These are phyloP conservation scores for Hyphopichia buzzinii DNA, from an alignment of 1,139 yeast species.

Conservation along the genomic window DNA sequence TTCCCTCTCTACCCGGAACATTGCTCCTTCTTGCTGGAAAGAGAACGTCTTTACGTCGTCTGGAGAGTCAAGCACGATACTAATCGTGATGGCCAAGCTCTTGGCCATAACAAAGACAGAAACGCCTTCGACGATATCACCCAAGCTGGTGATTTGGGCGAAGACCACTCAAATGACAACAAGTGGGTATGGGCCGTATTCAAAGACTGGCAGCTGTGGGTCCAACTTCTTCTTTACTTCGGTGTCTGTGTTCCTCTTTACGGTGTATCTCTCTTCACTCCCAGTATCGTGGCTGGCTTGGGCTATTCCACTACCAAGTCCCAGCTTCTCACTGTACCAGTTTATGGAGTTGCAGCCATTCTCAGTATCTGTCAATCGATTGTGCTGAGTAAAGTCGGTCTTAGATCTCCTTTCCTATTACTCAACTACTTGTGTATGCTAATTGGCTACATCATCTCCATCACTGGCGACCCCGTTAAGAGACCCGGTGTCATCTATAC, in stretches of 20 bases:
- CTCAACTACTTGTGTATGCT: conserved; percentile 21
- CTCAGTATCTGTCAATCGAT: conserved; percentile 25
- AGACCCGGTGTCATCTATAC: conserved; percentile 24
- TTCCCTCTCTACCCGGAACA: conserved; percentile 17
- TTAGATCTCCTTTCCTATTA: conserved; percentile 30
- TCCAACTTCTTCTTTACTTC: conserved; percentile 12
- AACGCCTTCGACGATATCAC: not conserved
- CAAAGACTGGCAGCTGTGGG: conserved; percentile 24
- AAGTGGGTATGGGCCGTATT: conserved; percentile 21
- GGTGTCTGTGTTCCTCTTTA: conserved; percentile 12
- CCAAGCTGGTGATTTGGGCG: conserved; percentile 5
- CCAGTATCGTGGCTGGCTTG: conserved; percentile 23
- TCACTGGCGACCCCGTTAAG: conserved; percentile 14
- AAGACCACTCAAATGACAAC: conserved; percentile 13
- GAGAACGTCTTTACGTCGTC: conserved; percentile 10
- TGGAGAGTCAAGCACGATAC: conserved; percentile 10
- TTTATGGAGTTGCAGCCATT: conserved; percentile 30
- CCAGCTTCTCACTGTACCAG: conserved; percentile 33
- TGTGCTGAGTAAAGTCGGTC: conserved; percentile 24
- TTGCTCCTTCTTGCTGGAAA: conserved; percentile 14
- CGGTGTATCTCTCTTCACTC: conserved; percentile 28
- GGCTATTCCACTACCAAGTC: conserved; percentile 21
- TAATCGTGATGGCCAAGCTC: conserved; percentile 6
- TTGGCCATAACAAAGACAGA: not conserved
- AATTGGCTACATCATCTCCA: conserved; percentile 30